These are phyloP conservation scores for Rusavskia elegans DNA, from an alignment of 495 filamentous ascomycete genomes.

Conservation along the genomic window DNA sequence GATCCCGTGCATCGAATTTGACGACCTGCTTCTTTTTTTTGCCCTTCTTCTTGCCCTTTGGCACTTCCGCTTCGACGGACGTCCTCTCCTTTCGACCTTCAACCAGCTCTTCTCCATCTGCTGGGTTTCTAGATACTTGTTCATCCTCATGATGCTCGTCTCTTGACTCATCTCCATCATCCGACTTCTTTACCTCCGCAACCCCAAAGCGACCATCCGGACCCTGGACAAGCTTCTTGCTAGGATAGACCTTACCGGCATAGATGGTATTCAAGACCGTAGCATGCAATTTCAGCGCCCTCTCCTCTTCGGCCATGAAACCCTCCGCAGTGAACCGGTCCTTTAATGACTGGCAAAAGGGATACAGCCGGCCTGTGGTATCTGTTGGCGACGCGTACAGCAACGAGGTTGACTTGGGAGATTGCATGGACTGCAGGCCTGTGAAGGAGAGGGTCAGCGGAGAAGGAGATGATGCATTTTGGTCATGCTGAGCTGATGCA, in stretches of 20 bases:
- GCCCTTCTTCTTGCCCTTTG: constrained; percentile 20
- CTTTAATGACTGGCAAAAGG: constrained; percentile 47
- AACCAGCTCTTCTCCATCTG: constrained; percentile 1
- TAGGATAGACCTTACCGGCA: constrained; percentile 17
- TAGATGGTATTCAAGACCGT: constrained; percentile 85
- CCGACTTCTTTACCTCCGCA: too few relatives aligned
- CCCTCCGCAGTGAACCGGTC: constrained; percentile 44
- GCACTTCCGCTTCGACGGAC: constrained; percentile 3
- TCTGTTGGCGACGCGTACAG: constrained; percentile 44
- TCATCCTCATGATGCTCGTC: neutral
- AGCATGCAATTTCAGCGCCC: constrained; percentile 66
- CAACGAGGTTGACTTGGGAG: constrained; percentile 27
- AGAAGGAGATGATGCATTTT: neutral
- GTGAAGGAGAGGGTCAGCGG: constrained; percentile 3
- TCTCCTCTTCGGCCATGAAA: constrained; percentile 29
- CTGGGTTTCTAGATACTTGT: neutral
- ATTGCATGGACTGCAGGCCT: constrained; percentile 21
- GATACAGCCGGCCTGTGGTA: constrained; percentile 32
- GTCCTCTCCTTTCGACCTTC: constrained; percentile 11
- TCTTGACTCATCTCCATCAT: neutral
- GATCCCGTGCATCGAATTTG: constrained; percentile 33
- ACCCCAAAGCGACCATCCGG: too few relatives aligned
- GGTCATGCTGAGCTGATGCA: neutral
- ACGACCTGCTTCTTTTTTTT: constrained; percentile 8
- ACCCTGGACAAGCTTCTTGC: neutral